These are phyloP conservation scores for Lecanoromycetidae sp. DNA, from an alignment of 2,329 filamentous ascomycete species.

Conservation along the genomic window DNA sequence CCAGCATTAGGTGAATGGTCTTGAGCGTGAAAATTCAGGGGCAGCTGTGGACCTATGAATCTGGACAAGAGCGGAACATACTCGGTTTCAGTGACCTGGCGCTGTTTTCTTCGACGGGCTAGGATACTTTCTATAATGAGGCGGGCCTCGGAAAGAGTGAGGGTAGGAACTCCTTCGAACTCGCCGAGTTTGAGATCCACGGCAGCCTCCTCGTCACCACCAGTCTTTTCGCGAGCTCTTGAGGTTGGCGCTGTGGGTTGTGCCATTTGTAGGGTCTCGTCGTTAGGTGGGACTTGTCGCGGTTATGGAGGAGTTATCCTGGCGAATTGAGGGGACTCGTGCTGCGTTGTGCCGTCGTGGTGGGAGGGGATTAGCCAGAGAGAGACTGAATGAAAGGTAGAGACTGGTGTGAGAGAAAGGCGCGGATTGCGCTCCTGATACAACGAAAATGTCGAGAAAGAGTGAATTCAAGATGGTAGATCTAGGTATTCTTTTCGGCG, in stretches of 20 bases:
- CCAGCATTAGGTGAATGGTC: too few relatives aligned
- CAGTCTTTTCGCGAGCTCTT: slow-evolving; percentile 54
- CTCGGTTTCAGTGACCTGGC: slow-evolving; percentile 76
- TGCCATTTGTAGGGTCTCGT: not conserved
- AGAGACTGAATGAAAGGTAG: too few relatives aligned
- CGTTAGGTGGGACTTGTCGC: too few relatives aligned
- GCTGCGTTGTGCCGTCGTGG: not conserved
- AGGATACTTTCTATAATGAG: slow-evolving; percentile 85
- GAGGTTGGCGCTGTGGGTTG: slow-evolving; percentile 37
- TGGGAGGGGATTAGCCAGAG: too few relatives aligned
- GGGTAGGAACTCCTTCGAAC: slow-evolving; percentile 79
- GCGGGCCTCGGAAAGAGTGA: slow-evolving; percentile 84
- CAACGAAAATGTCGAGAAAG: too few relatives aligned
- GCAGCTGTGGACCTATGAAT: not conserved
- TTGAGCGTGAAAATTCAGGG: too few relatives aligned
- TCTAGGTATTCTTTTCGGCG: too few relatives aligned
- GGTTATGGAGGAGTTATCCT: too few relatives aligned
- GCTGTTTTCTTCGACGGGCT: slow-evolving; percentile 61
- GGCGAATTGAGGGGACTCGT: too few relatives aligned
- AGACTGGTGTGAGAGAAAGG: too few relatives aligned
- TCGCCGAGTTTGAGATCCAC: slow-evolving; percentile 76
- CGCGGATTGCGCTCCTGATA: too few relatives aligned
- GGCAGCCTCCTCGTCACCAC: slow-evolving; percentile 79
- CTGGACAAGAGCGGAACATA: slow-evolving; percentile 35
- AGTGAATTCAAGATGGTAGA: too few relatives aligned